Evolutionary conservation across 2,329 filamentous ascomycete species (phyloP).

Genomic region (Fusarium sp.): DNA sequence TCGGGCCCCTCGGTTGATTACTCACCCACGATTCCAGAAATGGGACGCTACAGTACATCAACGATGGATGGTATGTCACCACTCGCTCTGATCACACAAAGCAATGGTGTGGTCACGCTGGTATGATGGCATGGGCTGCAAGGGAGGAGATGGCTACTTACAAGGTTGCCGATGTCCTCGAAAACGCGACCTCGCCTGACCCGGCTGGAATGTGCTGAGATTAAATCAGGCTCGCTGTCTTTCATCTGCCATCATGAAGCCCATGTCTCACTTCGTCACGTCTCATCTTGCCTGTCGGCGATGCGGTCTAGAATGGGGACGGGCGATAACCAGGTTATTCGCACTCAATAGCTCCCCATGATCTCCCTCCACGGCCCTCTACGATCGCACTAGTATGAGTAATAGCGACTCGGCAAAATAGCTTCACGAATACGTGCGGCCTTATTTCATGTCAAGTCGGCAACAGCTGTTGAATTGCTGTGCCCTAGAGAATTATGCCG

Average conservation of each 20-base stretch:
- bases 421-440: slow-evolving; percentile 3
- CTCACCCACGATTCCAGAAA: neutral
- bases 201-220: slow-evolving; percentile 23
- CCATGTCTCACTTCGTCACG: slow-evolving; percentile 23
- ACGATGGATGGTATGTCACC: neutral
- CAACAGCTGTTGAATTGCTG: neutral
- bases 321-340: slow-evolving; percentile 22
- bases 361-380: slow-evolving; percentile 1
- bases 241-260: slow-evolving; percentile 4
- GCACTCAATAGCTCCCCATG: slow-evolving; percentile 13
- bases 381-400: neutral
- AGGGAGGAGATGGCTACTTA: slow-evolving; percentile 18
- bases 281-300: slow-evolving; percentile 13
- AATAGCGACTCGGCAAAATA: neutral
- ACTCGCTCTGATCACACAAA: neutral
- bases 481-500: neutral
- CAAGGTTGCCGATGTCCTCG: slow-evolving; percentile 9
- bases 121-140: slow-evolving; percentile 15
- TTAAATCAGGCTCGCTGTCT: slow-evolving; percentile 11
- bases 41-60: neutral
- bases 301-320: slow-evolving; percentile 26
- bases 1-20: slow-evolving; percentile 24
- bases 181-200: neutral
- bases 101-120: slow-evolving; percentile 6
- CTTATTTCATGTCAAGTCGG: neutral